Conservation (phyloP, 257 asterid species). For the Nicotiana attenuata region DNA sequence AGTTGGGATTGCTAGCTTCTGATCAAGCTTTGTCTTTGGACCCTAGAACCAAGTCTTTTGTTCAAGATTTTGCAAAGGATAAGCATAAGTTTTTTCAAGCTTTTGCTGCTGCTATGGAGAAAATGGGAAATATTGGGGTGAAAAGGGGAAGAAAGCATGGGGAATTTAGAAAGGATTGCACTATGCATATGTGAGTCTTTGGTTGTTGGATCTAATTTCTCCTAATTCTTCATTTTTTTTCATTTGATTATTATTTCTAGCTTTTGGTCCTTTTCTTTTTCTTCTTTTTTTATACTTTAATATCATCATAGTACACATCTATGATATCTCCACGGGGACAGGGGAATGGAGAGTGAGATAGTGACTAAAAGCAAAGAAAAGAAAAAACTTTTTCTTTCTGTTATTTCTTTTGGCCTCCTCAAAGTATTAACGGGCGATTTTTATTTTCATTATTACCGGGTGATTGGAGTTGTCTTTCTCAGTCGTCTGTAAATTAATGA, state of each 20-base stretch:
- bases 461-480: too few species aligned
- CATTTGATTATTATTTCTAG: not conserved
- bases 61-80: conserved; percentile 69
- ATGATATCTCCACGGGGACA: not conserved
- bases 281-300: not conserved
- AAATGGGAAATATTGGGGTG: conserved; percentile 89
- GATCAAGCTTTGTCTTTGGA: conserved; percentile 75
- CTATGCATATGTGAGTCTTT: conserved; percentile 30
- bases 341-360: not conserved
- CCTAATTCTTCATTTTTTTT: not conserved
- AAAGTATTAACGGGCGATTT: too few species aligned
- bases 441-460: too few species aligned
- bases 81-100: conserved; percentile 58
- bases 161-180: conserved; percentile 69
- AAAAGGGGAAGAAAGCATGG: conserved; percentile 82
- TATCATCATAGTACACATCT: not conserved
- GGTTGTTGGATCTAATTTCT: not conserved
- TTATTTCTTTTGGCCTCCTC: too few species aligned
- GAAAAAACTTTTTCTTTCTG: too few species aligned
- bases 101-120: conserved; percentile 79
- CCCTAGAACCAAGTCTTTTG: conserved; percentile 67
- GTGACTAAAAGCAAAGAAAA: not conserved
- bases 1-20: conserved; percentile 65
- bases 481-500: too few species aligned
- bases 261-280: not conserved